Evolutionary conservation across 805 yeast species (phyloP).

Genomic region (Candida odintsovae): DNA sequence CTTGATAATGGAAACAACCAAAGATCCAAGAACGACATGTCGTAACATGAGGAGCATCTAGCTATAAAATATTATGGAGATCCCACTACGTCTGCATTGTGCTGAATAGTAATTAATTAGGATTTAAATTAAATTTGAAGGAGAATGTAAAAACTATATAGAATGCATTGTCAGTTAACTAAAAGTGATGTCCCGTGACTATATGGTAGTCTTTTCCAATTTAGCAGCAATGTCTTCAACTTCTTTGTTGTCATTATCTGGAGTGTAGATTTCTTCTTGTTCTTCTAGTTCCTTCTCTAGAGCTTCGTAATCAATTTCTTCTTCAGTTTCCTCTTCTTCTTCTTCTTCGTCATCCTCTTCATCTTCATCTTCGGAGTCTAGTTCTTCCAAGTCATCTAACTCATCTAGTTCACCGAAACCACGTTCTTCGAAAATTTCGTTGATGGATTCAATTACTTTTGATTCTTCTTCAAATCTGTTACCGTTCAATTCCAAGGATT

Average conservation of each 20-base stretch:
- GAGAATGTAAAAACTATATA: background rate
- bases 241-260: constrained; percentile 34
- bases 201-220: constrained; percentile 50
- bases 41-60: too few relatives aligned
- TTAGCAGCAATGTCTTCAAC: constrained; percentile 56
- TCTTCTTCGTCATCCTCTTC: constrained; percentile 32
- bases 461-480: constrained; percentile 89
- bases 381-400: constrained; percentile 90
- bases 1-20: too few relatives aligned
- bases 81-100: too few relatives aligned
- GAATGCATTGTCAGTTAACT: background rate
- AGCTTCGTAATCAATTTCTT: constrained; percentile 24
- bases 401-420: constrained; percentile 86
- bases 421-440: constrained; percentile 57
- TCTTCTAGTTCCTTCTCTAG: constrained; percentile 36
- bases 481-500: constrained; percentile 81
- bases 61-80: too few relatives aligned
- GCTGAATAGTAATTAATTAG: too few relatives aligned
- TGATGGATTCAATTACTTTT: constrained; percentile 55
- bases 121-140: too few relatives aligned
- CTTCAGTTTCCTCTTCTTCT: constrained; percentile 36
- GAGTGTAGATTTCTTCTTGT: constrained; percentile 36
- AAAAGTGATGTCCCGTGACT: background rate
- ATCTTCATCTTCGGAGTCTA: constrained; percentile 46
- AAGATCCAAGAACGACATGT: too few relatives aligned